Base-by-base conservation (phyloP, 208 protist species). In the Trypanosoma caninum region DNA sequence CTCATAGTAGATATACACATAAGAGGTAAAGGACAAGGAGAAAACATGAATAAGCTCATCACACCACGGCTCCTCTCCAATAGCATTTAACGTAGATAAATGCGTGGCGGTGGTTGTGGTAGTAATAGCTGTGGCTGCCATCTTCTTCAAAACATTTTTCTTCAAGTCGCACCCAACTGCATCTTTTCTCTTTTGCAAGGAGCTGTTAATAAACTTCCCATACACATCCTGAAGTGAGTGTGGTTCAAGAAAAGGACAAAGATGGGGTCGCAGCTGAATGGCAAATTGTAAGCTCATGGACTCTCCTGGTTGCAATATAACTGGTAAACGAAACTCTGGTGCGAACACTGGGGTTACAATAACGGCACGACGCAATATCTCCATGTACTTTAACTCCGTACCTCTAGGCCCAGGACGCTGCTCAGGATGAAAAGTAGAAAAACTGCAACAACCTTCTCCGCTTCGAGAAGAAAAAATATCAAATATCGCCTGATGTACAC, bases 281-380 rank as follows among this genome's bases (percentile, higher is more conserved):
- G 84, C 73, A 74, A 87, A 90, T 67, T 91, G 76, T 65, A 93
- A 88, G 27, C 76, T 65, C 59, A 86, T 79, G 56, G 79, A 85
- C 63, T 93, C 82, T 25, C 65, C 81, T 16, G 83, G 69, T 41
- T 80, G 69, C 45, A 93, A 71, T 25, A 64, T 61, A 28, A 82
- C 72, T 7, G 82, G 82, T 20, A 78, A 67, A 35, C 71, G 59
- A 34, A 38, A 78, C 47, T 79, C 68, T 38, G 76, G 58, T 23
- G 80, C 75, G 22, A 87, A 54, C 38, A 90, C 69, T n/a, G 80
- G 81, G n/a, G 77, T 88, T 23, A 86, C 65, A 16, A 68, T 82
- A 16, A 93, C 71, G 2, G 78, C 46, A 40, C 76, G 74, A 22
- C 61, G 76, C 28, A 93, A 52, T 8, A 89, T 47, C 50, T 87